Percentiles rank a stretch among this genome's conserved stretches.
Conservation (phyloP, 2,329 filamentous ascomycete genomes). For the Plenodomus tracheiphilus region DNA sequence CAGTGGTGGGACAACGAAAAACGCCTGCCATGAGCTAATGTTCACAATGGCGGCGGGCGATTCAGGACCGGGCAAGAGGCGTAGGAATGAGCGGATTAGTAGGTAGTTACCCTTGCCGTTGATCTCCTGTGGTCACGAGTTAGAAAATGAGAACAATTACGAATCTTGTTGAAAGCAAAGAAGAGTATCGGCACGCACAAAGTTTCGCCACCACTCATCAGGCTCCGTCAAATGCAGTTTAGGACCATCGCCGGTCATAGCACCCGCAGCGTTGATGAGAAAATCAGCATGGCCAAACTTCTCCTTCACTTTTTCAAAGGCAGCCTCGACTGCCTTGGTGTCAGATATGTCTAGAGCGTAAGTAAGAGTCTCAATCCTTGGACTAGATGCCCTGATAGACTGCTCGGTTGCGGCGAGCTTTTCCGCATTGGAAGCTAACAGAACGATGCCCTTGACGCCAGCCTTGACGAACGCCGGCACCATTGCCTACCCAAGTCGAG, state of each 20-base stretch:
- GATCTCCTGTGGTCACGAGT: conserved; percentile 25
- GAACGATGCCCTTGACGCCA: conserved; percentile 37
- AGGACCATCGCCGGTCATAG: conserved; percentile 11
- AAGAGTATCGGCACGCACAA: conserved; percentile 10
- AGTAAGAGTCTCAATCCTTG: conserved; percentile 33
- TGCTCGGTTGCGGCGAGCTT: conserved; percentile 28
- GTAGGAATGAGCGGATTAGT: conserved; percentile 35
- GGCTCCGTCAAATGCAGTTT: conserved; percentile 20
- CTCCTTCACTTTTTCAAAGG: conserved; percentile 17
- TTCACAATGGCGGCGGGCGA: conserved; percentile 26
- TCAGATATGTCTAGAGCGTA: conserved; percentile 34
- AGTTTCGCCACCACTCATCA: conserved; percentile 20
- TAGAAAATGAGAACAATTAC: not conserved
- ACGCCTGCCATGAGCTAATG: conserved; percentile 13
- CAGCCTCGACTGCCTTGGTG: conserved; percentile 14
- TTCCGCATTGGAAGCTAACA: conserved; percentile 32
- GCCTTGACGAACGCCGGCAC: conserved; percentile 42
- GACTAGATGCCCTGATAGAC: conserved; percentile 31
- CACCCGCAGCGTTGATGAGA: conserved; percentile 21
- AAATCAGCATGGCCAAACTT: conserved; percentile 23
- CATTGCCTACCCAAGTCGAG: conserved; percentile 22
- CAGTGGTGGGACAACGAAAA: conserved; percentile 9
- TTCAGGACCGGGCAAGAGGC: conserved; percentile 16
- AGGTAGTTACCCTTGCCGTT: conserved; percentile 41
- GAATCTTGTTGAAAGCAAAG: not conserved